Evolutionary conservation across 2,329 filamentous ascomycete species (phyloP), one percentile per base, ranked within the genome.

Genomic region (Aureobasidium uvarum): DNA sequence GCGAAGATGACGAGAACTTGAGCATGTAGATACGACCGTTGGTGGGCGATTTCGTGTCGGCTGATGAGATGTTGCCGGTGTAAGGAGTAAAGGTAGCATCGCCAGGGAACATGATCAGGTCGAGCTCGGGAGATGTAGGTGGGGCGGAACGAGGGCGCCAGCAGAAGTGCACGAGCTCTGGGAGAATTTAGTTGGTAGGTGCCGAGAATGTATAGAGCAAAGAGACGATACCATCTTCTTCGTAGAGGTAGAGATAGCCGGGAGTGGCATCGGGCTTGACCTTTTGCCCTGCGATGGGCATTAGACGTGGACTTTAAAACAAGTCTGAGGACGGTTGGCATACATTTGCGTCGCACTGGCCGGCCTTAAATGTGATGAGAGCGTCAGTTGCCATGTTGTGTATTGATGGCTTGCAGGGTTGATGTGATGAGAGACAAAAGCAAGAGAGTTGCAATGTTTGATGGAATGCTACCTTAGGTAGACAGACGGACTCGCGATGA

Each of bases 331-430:
- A 52, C 2, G 31, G 6, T 55, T 1, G 45, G 83, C 89, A 75
- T 81, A 96, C 92, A 76, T 93, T 88, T 67, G 94, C 77, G 62
- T 95, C 88, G 80, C 94, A 98, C 77, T 86, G 86, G 77, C 94
- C 94, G 69, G 94, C 94, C 84, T 96, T 97, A 85, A 98, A 98
- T 18, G 92, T 96, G 76, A 98, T 93, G 74, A 96, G 85, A 38
- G 94, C 92, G 71, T 84, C 77, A 78, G 91, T 87, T 68, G 93
- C 91, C 92, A 96, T 97, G 69, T 67, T 67, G 55, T 43, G n/a
- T 51, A 33, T n/a, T n/a, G 51, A 45, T 43, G 38, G 36, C 33
- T 7, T 36, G 18, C 10, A 36, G 38, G 25, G 36, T 20, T 28
- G 59, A 2, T 41, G 25, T 28, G 45, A 50, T 62, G 13, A 10